Conservation (phyloP, 2,329 filamentous ascomycete species). For the Exophiala calicioides region DNA sequence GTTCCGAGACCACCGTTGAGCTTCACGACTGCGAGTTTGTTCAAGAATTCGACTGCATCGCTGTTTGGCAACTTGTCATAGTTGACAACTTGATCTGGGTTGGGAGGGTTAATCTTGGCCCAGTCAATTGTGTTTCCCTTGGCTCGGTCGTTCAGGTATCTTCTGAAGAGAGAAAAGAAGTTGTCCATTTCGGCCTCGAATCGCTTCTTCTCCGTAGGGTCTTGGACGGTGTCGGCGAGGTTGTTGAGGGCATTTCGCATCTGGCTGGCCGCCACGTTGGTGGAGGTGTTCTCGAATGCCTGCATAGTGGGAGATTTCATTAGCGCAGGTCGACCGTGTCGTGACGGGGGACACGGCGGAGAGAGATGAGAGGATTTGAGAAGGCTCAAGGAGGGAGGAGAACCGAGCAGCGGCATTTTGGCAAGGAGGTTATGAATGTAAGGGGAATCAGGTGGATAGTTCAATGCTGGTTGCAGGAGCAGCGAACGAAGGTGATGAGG, state of each 20-base stretch:
- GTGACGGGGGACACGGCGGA: background rate
- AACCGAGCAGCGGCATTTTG: conserved; percentile 20
- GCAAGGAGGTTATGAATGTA: background rate
- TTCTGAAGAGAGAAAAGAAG: conserved; percentile 98
- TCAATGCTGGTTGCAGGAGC: too few relatives aligned
- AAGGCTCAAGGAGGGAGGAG: conserved; percentile 13
- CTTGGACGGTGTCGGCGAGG: conserved; percentile 84
- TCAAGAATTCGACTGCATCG: conserved; percentile 90
- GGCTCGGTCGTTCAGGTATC: conserved; percentile 98
- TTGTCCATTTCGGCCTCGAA: conserved; percentile 99
- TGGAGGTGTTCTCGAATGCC: conserved; percentile 99
- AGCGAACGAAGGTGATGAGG: conserved; percentile 11
- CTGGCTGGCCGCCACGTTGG: conserved; percentile 94
- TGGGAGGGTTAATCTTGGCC: conserved; percentile 93
- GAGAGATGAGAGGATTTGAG: background rate
- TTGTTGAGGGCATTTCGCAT: conserved; percentile 98
- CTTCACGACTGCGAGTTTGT: conserved; percentile 97
- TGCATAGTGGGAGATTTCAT: conserved; percentile 43
- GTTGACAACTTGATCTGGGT: conserved; percentile 89
- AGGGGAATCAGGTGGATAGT: too few relatives aligned
- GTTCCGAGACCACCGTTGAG: conserved; percentile 99
- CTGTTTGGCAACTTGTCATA: conserved; percentile 88
- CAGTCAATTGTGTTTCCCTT: conserved; percentile 96
- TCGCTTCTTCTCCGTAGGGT: conserved; percentile 71
- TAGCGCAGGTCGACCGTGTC: conserved; percentile 13